phyloP scores from a whole-genome alignment of 139 green algal genomes.

The Auxenochlorella pyrenoidosa region DNA sequence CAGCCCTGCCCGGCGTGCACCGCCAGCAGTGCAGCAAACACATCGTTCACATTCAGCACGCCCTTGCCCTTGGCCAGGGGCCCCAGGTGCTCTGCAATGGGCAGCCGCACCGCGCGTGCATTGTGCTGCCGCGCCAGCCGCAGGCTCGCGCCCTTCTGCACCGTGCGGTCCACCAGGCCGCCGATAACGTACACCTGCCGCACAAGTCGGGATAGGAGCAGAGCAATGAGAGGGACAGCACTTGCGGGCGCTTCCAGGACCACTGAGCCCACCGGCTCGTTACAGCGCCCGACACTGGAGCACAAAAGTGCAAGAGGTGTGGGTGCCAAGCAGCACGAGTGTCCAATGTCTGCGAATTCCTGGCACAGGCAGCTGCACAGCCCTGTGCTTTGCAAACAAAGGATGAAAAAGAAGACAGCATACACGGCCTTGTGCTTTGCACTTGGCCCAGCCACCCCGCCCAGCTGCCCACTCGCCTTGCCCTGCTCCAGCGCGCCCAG shows the following conservation, averaged over 20 bases:
- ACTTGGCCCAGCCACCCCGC: background rate
- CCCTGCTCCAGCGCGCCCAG: background rate
- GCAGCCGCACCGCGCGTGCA: background rate
- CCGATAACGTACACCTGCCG: slow-evolving; percentile 37
- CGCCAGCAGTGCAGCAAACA: slow-evolving; percentile 32
- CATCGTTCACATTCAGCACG: slow-evolving; percentile 45
- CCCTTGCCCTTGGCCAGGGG: background rate
- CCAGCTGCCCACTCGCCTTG: background rate
- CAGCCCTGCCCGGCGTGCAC: slow-evolving; percentile 30
- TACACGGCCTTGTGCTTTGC: background rate
- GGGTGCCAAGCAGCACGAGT: no score
- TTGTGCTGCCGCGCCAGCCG: slow-evolving; percentile 1
- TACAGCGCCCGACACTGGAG: no score
- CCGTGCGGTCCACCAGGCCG: slow-evolving; percentile 33
- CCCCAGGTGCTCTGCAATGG: slow-evolving; percentile 17
- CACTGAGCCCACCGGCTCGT: no score
- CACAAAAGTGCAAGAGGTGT: no score
- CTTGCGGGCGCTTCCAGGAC: background rate
- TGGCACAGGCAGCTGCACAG: background rate
- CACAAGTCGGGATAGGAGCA: no score
- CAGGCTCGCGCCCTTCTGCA: slow-evolving; percentile 12
- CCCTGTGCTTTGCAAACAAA: background rate
- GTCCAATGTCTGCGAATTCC: no score
- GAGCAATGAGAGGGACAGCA: background rate
- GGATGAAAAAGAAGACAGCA: background rate